Percentiles rank a stretch among this genome's conserved stretches.
These are phyloP conservation scores for Dactylonectria macrodidyma DNA, from an alignment of 2,329 filamentous ascomycete genomes.

Conservation along the genomic window DNA sequence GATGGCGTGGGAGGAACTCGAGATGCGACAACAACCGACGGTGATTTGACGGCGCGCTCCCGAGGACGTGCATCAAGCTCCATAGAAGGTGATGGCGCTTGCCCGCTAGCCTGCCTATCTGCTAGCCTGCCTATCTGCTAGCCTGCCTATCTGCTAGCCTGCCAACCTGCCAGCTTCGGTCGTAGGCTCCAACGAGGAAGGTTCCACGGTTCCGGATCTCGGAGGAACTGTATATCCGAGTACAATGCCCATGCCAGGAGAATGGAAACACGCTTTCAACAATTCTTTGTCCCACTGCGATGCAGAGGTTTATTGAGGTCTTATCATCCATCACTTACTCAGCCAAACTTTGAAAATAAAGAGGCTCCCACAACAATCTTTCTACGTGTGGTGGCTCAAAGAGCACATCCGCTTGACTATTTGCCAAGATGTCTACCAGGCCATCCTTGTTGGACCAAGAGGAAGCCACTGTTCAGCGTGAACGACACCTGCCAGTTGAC, in stretches of 20 bases:
- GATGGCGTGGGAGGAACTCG: conserved; percentile 26
- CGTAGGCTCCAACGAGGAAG: too few species aligned
- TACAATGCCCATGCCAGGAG: not conserved
- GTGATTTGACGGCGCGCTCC: conserved; percentile 26
- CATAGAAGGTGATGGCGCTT: not conserved
- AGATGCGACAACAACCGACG: conserved; percentile 23
- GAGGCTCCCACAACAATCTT: too few species aligned
- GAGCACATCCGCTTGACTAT: too few species aligned
- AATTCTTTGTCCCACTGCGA: not conserved
- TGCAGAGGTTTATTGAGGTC: not conserved
- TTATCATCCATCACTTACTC: not conserved
- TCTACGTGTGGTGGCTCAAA: too few species aligned
- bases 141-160: not conserved
- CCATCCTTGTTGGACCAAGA: too few species aligned
- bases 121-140: conserved; percentile 1
- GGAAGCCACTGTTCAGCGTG: too few species aligned
- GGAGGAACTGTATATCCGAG: conserved; percentile 3
- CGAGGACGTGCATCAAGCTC: conserved; percentile 13
- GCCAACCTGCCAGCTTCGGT: too few species aligned
- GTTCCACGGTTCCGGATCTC: not conserved
- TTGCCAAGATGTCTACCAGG: too few species aligned
- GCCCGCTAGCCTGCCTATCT: not conserved
- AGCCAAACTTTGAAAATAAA: not conserved
- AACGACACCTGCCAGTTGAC: too few species aligned
- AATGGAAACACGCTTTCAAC: not conserved